Base-by-base conservation (phyloP, 176 grass and related monocot species). In the Elaeis guineensis region DNA sequence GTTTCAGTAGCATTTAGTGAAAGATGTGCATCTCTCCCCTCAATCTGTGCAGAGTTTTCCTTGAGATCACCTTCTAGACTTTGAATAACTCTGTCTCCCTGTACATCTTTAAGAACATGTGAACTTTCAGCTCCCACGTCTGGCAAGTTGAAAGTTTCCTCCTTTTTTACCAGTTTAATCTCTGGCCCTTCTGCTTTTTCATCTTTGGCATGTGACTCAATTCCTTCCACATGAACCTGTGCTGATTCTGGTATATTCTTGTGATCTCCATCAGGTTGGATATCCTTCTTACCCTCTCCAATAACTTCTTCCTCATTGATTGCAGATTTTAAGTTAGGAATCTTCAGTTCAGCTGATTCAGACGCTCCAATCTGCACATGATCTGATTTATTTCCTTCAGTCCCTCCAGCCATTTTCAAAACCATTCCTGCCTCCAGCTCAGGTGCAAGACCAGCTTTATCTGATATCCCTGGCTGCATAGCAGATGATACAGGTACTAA, bases 291-390 rank as follows among this genome's bases (percentile, higher is more conserved):
- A 21, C 17, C 21, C 17, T 66, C 72, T 48, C 67, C 67, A 12
- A 49, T 71, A 69, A 52, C 55, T 50, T 82, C 72, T 61, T 73
- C 35, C 35, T 44, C 62, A 61, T 70, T 72, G 32, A 21, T 63
- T 22, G 64, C 24, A 54, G 18, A 66, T 16, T 80, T 58, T 3
- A 18, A 63, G 3, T 19, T 29, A 19, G 3, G 24, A 54, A 56
- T 69, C 24, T 71, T 84, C 59, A 49, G n/a, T 4, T 25, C 54
- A 69, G 58, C 51, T 50, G 52, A 74, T 55, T 64, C 62, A 85
- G 50, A 16, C 19, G 52, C 71, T 49, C 49, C 64, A 35, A 52
- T 81, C 56, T 60, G 65, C 24, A 35, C 53, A 12, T 14, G 35
- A 44, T 44, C 35, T 44, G 35, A 44, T 52, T 48, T 72, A 62